A percentile compares a stretch with the other conserved stretches of the same genome.
phyloP scores from a whole-genome alignment of 129 eudicot genomes.

The Apium graveolens region DNA sequence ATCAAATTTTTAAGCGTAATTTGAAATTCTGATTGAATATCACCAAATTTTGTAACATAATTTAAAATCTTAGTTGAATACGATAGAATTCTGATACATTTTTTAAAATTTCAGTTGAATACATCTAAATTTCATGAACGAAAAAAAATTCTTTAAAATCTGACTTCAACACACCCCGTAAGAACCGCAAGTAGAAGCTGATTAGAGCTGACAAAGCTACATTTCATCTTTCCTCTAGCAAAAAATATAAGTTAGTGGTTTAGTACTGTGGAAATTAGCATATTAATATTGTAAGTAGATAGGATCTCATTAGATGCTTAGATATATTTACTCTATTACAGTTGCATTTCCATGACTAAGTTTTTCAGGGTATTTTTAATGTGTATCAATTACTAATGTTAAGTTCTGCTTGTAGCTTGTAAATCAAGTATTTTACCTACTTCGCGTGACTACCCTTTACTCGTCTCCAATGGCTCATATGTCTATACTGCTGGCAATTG shows the following conservation, averaged over 20 bases:
- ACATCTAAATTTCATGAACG: too few relatives aligned
- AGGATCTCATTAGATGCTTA: background rate
- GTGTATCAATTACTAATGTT: background rate
- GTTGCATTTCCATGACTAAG: background rate
- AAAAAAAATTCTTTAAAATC: too few relatives aligned
- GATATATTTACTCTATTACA: background rate
- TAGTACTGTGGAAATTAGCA: background rate
- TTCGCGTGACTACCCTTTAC: slow-evolving; percentile 70
- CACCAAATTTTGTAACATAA: too few relatives aligned
- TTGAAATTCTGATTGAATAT: too few relatives aligned
- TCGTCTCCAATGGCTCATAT: slow-evolving; percentile 49
- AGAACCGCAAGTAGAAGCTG: too few relatives aligned
- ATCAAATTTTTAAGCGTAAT: too few relatives aligned
- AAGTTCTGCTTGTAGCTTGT: slow-evolving; percentile 38
- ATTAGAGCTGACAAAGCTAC: background rate
- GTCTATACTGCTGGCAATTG: slow-evolving; percentile 48
- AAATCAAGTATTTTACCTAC: slow-evolving; percentile 28
- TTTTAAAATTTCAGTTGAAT: too few relatives aligned
- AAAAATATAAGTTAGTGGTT: too few relatives aligned
- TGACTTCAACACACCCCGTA: too few relatives aligned
- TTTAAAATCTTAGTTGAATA: too few relatives aligned
- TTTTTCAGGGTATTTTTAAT: background rate
- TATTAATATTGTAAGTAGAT: background rate
- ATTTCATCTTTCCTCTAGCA: background rate
- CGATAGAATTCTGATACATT: too few relatives aligned